Evolutionary conservation across 768 basidiomycete genomes (phyloP).

Genomic region (Calocybe cyanea): DNA sequence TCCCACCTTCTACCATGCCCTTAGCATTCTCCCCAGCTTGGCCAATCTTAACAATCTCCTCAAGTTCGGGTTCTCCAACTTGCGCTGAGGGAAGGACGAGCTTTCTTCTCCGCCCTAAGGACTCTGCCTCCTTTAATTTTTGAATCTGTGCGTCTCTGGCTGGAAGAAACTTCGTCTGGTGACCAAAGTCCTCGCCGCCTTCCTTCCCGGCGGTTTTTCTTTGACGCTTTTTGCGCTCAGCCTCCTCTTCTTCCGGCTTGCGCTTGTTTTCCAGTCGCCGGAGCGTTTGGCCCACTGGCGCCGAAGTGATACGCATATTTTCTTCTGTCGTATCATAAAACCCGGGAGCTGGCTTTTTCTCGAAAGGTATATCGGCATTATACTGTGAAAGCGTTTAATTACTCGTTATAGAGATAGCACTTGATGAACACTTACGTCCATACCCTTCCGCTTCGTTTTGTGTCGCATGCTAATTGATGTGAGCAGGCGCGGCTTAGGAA

Average conservation of each 20-base stretch:
- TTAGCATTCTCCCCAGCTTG: slow-evolving; percentile 88
- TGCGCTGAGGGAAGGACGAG: slow-evolving; percentile 85
- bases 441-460: slow-evolving; percentile 94
- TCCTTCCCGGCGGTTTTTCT: slow-evolving; percentile 66
- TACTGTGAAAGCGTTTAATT: slow-evolving; percentile 51
- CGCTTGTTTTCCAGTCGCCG: slow-evolving; percentile 95
- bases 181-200: slow-evolving; percentile 49
- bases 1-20: slow-evolving; percentile 76
- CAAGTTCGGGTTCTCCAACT: slow-evolving; percentile 90
- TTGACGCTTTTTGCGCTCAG: slow-evolving; percentile 86
- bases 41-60: slow-evolving; percentile 98
- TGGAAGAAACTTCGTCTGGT: slow-evolving; percentile 94
- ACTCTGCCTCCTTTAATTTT: slow-evolving; percentile 95
- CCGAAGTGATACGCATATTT: slow-evolving; percentile 78
- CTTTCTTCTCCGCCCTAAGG: slow-evolving; percentile 83
- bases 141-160: slow-evolving; percentile 97
- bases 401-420: not conserved
- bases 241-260: slow-evolving; percentile 90
- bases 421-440: slow-evolving; percentile 76
- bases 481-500: slow-evolving; percentile 3
- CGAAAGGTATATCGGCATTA: slow-evolving; percentile 97
- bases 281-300: slow-evolving; percentile 87
- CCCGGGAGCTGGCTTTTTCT: slow-evolving; percentile 91
- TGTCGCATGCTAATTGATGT: slow-evolving; percentile 66
- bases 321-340: slow-evolving; percentile 98